phyloP scores from a whole-genome alignment of 257 asterid species.

The Solanum pinnatisectum region DNA sequence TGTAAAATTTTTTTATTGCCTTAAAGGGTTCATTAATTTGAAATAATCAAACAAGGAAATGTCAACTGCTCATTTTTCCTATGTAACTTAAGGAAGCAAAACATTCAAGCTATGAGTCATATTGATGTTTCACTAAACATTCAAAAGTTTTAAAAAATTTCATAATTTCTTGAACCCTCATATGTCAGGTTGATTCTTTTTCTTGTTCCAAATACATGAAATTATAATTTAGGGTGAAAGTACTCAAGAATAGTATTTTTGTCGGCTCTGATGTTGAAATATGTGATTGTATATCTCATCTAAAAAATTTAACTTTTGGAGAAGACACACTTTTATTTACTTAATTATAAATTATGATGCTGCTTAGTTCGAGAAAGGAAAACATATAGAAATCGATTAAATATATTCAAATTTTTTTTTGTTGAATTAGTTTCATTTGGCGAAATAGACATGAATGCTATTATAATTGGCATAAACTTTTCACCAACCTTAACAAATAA shows the following conservation, averaged over 20 bases:
- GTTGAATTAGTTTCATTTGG: background rate
- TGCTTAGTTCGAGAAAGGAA: background rate
- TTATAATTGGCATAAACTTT: conserved; percentile 4
- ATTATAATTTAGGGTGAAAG: background rate
- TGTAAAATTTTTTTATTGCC: background rate
- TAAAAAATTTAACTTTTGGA: background rate
- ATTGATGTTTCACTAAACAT: background rate
- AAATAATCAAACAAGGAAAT: background rate
- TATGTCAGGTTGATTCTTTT: background rate
- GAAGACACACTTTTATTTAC: background rate
- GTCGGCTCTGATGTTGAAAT: background rate
- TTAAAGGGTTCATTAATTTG: background rate
- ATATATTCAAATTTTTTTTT: background rate
- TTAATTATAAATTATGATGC: no score
- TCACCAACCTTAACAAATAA: conserved; percentile 20
- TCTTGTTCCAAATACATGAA: background rate
- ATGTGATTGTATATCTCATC: background rate
- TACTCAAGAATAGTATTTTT: background rate
- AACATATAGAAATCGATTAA: background rate
- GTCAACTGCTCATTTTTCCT: background rate
- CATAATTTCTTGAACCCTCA: background rate
- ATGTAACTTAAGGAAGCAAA: background rate
- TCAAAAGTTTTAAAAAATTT: background rate
- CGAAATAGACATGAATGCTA: background rate
- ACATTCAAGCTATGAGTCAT: background rate